Base-by-base conservation (phyloP, 2,329 filamentous ascomycete species). In the Juglanconis oblonga region DNA sequence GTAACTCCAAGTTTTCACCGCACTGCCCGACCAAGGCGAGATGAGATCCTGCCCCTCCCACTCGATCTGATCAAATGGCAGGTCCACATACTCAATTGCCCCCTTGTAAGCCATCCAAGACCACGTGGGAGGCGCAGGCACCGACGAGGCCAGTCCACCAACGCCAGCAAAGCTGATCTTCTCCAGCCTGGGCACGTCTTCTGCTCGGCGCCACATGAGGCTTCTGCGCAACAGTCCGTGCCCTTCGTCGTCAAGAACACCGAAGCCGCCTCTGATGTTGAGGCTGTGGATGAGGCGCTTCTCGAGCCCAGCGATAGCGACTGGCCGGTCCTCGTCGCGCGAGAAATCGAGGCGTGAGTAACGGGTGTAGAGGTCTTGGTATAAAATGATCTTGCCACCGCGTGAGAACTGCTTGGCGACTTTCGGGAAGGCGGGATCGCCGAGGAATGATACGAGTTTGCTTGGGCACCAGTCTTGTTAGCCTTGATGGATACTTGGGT, bases 251-350 rank as follows among this genome's bases (percentile, higher is more conserved):
- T 72, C 67, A 40, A 76, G 72, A 2, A 76, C 55, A 0, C 75
- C 74, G 44, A 65, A 73, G 0, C 65, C 70, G 2, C 71, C 74
- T 5, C 52, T 56, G 0, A 67, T 66, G 0, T 57, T 40, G 5
- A 74, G 65, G 0, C 66, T 66, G 0, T 33, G 17, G 1, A 68
- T 52, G 1, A 76, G 60, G 0, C 71, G 66, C 8, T 67, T 67
- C 47, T 75, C 67, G 0, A 76, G 64, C 0, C 72, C 74, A 1
- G 60, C 63, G 0, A 76, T 71, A 0, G 72, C 73, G 1, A 71
- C 33, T 0, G 72, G 69, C 0, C 72, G 67, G 49, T 76, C 73
- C 0, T 52, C 29, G 1, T 17, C 7, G 0, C 45, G 44, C 0
- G 68, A 62, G 13, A 73, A 66, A 0, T 52, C 62, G 0, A 76